These are phyloP conservation scores for Leccinum fallax DNA, from an alignment of 1,284 basidiomycete species.

Conservation along the genomic window DNA sequence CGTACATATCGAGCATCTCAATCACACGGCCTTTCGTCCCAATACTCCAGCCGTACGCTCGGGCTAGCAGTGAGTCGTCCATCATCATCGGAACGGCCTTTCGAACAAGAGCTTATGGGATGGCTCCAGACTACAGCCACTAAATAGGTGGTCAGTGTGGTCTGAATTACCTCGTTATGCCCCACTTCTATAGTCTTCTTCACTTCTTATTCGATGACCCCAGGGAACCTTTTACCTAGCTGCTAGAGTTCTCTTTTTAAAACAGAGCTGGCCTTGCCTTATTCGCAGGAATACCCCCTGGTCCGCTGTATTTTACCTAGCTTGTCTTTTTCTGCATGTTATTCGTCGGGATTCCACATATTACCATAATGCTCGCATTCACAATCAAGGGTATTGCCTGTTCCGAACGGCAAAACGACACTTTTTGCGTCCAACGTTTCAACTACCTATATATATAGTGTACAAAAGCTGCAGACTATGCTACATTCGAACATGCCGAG, in stretches of 20 bases:
- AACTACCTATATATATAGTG: background rate
- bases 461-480: constrained; percentile 4
- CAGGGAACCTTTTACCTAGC: constrained; percentile 28
- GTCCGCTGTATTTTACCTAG: constrained; percentile 47
- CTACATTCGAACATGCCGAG: background rate
- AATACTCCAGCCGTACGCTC: constrained; percentile 55
- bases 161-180: constrained; percentile 13
- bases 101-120: constrained; percentile 41
- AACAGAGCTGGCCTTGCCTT: constrained; percentile 41
- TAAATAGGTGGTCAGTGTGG: constrained; percentile 40
- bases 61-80: constrained; percentile 49
- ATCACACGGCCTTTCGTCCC: constrained; percentile 52
- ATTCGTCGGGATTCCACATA: constrained; percentile 38
- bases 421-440: background rate
- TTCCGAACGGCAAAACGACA: constrained; percentile 6
- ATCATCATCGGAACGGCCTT: constrained; percentile 40
- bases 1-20: constrained; percentile 58
- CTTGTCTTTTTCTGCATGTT: constrained; percentile 33
- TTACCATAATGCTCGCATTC: constrained; percentile 43
- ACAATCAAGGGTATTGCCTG: constrained; percentile 38
- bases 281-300: constrained; percentile 39
- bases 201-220: constrained; percentile 16
- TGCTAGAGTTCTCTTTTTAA: constrained; percentile 29
- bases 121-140: constrained; percentile 47
- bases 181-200: constrained; percentile 6